Base-by-base conservation (phyloP, 2,329 filamentous ascomycete species). In the Claviceps sp. region DNA sequence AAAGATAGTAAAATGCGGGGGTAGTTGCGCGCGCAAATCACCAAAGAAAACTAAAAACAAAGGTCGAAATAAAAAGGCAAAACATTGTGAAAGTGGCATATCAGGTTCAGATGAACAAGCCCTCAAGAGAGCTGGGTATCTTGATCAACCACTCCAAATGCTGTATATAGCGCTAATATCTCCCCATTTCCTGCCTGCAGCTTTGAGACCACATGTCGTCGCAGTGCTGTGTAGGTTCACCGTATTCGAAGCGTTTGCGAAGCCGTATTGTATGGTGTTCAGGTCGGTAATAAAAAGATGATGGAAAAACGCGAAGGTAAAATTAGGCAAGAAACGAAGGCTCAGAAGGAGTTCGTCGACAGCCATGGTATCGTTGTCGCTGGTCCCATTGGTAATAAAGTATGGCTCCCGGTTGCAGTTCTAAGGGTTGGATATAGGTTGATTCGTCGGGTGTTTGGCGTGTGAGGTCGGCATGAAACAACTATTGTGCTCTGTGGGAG, bases 41-140 rank as follows among this genome's bases (percentile, higher is more conserved):
- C 49, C 51, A 54, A 51, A 55, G 39, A 56, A 58, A 51, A 52
- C 55, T 57, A 53, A 14, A n/a, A 24, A 26, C 10, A 45, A 43
- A 45, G 34, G 4, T 11, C 10, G 1, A 1, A 14, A 48, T 26
- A 47, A 41, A 38, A 16, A 46, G 19, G 7, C 7, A 52, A 56
- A 57, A 54, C 14, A 7, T 48, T 17, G 41, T 42, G 52, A 45
- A 52, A 42, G 50, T 42, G 39, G 50, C 53, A 48, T 54, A 53
- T 54, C 56, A 58, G 56, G 60, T 62, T 34, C 60, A 62, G 63
- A 63, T 61, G 59, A 64, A 64, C 63, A 64, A 65, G 64, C 62
- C 64, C 64, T 62, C 58, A 38, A 42, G 57, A 61, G 62, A 67
- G 64, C 65, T 68, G 66, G 67, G 67, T 69, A 69, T 69, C 66